phyloP scores from a whole-genome alignment of 2,329 filamentous ascomycete species.

The Thelonectria discophora region DNA sequence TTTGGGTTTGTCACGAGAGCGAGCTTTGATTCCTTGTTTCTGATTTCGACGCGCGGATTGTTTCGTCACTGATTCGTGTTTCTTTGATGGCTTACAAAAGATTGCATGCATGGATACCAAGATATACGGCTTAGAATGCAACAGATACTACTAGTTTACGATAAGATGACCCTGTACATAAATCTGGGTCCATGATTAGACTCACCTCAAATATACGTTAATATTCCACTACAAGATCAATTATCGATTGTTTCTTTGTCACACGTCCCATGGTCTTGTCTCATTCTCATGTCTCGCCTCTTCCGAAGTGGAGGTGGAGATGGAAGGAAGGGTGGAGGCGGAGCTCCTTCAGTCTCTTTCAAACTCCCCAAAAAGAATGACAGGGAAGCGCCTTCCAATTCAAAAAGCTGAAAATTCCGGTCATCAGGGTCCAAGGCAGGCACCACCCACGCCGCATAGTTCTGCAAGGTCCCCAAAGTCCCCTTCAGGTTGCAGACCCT shows the following conservation, averaged over 20 bases:
- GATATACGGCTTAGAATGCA: neutral
- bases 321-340: neutral
- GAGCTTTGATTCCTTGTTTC: neutral
- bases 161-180: neutral
- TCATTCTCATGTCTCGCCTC: neutral
- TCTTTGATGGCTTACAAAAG: neutral
- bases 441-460: neutral
- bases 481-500: neutral
- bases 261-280: neutral
- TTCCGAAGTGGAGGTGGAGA: neutral
- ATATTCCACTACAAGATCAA: too few species aligned
- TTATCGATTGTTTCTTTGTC: neutral
- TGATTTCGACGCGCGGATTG: neutral
- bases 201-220: neutral
- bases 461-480: neutral
- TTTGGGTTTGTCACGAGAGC: neutral
- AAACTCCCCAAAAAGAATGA: neutral
- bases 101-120: neutral
- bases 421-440: neutral
- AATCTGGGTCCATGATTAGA: neutral
- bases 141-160: neutral
- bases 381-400: neutral
- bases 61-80: too few species aligned
- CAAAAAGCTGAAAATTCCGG: too few species aligned
- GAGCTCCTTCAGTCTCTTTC: neutral